Percentiles rank a stretch among this genome's conserved stretches.
Evolutionary conservation across 2,329 filamentous ascomycete species (phyloP).

Genomic region (Arthroderma uncinatum): DNA sequence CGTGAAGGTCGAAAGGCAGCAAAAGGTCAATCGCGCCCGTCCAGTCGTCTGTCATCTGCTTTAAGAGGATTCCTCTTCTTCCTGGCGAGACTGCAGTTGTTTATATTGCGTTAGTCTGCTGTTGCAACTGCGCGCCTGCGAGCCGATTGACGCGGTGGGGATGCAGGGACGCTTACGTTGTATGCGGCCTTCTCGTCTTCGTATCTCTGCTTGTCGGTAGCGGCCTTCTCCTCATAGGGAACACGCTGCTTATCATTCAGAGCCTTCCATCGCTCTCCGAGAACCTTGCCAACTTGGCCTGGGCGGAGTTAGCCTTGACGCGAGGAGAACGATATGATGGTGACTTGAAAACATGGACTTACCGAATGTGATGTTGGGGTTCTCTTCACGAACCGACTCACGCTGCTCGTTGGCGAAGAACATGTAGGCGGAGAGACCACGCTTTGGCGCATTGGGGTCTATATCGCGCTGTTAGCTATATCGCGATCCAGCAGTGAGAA

Average conservation of each 20-base stretch:
- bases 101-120: not conserved
- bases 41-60: not conserved
- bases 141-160: not conserved
- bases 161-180: slow-evolving; percentile 51
- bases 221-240: slow-evolving; percentile 95
- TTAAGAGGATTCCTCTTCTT: slow-evolving; percentile 16
- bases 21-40: not conserved
- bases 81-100: slow-evolving; percentile 8
- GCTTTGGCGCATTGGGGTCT: slow-evolving; percentile 98
- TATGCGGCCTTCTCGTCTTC: slow-evolving; percentile 96
- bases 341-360: slow-evolving; percentile 25
- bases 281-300: slow-evolving; percentile 95
- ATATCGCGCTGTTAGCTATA: slow-evolving; percentile 9
- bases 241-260: slow-evolving; percentile 83
- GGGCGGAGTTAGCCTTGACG: slow-evolving; percentile 5
- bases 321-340: not conserved
- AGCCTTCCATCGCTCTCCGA: slow-evolving; percentile 98
- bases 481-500: not conserved
- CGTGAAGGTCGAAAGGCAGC: not conserved
- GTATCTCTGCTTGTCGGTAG: slow-evolving; percentile 96
- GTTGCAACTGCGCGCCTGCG: not conserved
- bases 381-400: slow-evolving; percentile 95
- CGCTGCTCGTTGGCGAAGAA: slow-evolving; percentile 99
- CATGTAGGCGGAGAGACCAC: slow-evolving; percentile 99
- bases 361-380: slow-evolving; percentile 95